These are phyloP conservation scores for Podospora australis DNA, from an alignment of 495 filamentous ascomycete species.

Conservation along the genomic window DNA sequence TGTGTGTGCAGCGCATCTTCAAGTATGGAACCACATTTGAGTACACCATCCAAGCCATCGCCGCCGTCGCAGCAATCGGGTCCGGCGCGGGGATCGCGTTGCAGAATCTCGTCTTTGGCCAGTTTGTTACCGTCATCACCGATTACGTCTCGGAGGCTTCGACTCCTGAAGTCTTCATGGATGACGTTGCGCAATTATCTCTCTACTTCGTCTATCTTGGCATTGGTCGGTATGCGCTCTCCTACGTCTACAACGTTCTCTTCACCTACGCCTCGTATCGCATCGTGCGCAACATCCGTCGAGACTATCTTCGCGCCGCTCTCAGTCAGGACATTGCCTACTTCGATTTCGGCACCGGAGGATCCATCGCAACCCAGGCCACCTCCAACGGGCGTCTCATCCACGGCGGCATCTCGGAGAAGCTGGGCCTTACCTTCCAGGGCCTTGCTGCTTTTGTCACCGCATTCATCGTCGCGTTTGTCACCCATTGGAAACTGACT, in stretches of 20 bases:
- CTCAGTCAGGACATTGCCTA: conserved; percentile 57
- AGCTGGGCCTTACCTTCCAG: conserved; percentile 67
- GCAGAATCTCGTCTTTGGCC: conserved; percentile 33
- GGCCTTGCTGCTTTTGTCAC: conserved; percentile 70
- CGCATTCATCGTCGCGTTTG: conserved; percentile 81
- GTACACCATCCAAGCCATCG: conserved; percentile 13
- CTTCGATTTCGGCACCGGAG: conserved; percentile 79
- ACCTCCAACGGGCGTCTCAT: conserved; percentile 80
- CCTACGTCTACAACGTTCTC: conserved; percentile 33
- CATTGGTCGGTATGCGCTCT: conserved; percentile 42
- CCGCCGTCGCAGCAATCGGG: conserved; percentile 16
- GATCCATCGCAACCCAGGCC: conserved; percentile 82
- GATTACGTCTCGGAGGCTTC: conserved; percentile 9
- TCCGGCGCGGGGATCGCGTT: conserved; percentile 30
- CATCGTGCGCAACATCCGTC: conserved; percentile 29
- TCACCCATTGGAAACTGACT: conserved; percentile 75
- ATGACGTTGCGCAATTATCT: conserved; percentile 10
- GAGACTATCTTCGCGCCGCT: conserved; percentile 29
- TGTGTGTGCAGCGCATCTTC: conserved; percentile 16
- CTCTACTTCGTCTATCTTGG: conserved; percentile 51
- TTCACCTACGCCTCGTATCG: conserved; percentile 18
- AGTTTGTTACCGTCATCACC: conserved; percentile 25
- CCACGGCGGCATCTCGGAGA: conserved; percentile 80
- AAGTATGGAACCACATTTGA: conserved; percentile 13
- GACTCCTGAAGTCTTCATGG: conserved; percentile 4